Base-by-base conservation (phyloP, 192 early-diverging fungal species). In the Backusella macrospora region DNA sequence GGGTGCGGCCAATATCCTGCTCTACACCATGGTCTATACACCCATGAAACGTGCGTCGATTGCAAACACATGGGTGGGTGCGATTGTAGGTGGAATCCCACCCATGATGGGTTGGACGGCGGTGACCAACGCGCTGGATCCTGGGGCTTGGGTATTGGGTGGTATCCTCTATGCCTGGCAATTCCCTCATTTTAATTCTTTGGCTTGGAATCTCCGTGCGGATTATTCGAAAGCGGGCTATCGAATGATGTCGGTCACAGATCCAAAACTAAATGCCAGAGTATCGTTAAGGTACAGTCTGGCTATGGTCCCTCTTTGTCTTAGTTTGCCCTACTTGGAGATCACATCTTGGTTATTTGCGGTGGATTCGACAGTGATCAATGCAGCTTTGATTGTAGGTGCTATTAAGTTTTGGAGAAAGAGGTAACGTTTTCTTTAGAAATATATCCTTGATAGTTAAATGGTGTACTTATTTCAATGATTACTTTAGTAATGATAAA, bases 51-150 rank as follows among this genome's bases (percentile, higher is more conserved):
- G 98, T n/a, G 80, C 89, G 29, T 91, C 90, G 0, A 96, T 98
- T 72, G 90, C 84, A n/a, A 99, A 99, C 69, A 99, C 98, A 6
- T 98, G 96, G 96, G 91, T 90, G 37, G 98, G 98, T 5, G 85
- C 98, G 10, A 76, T 98, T 12, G 98, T 99, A 0, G 96, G 98
- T 21, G 98, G 94, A 0, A 92, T 99, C n/a, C 98, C 98, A 40
- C 98, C 98, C 5, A 90, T 99, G 86, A 97, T 99, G 92, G 98
- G 98, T 3, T 99, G 96, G 94, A 88, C 92, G 1, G 98, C 98
- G 6, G 91, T 89, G 38, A 95, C 96, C 0, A 92, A 92, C 37
- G 63, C 81, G 8, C 62, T 91, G 18, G 93, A 91, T 21, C 78
- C 90, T 5, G 96, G 94, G 23, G 92, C 94, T 1, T 93, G 89